Evolutionary conservation across 495 filamentous ascomycete genomes (phyloP).

Genomic region (Terfezia boudieri): DNA sequence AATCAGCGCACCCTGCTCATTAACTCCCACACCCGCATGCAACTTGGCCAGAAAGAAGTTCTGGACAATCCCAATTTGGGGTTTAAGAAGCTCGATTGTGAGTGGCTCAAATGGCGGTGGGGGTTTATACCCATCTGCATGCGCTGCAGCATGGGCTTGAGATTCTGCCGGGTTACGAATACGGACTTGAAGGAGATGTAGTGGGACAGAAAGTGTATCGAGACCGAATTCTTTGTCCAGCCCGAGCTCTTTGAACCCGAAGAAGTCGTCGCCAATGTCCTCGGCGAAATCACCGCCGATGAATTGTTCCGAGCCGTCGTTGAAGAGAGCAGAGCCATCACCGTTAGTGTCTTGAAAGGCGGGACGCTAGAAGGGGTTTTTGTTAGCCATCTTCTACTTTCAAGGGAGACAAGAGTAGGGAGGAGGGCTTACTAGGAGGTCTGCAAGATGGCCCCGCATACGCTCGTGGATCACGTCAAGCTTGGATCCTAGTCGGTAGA

Average conservation of each 20-base stretch:
- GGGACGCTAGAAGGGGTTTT: conserved; percentile 30
- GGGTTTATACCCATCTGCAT: conserved; percentile 40
- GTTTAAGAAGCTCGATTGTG: conserved; percentile 48
- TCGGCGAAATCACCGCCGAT: conserved; percentile 91
- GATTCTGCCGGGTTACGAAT: conserved; percentile 61
- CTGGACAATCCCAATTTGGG: conserved; percentile 66
- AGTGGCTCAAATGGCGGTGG: conserved; percentile 58
- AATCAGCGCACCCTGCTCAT: conserved; percentile 57
- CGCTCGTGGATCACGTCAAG: conserved; percentile 70
- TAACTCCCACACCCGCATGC: conserved; percentile 37
- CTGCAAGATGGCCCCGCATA: conserved; percentile 70
- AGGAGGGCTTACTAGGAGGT: conserved; percentile 35
- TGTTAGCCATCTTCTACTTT: no score
- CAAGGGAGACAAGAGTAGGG: neutral
- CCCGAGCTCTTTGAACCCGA: conserved; percentile 90
- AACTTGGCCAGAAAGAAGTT: conserved; percentile 79
- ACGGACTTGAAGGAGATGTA: conserved; percentile 82
- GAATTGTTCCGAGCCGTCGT: conserved; percentile 94
- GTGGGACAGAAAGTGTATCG: conserved; percentile 64
- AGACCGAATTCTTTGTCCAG: conserved; percentile 75
- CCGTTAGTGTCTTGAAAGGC: conserved; percentile 57
- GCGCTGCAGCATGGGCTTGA: conserved; percentile 35
- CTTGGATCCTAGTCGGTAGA: conserved; percentile 72
- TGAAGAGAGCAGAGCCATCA: conserved; percentile 76
- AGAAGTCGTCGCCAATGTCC: conserved; percentile 95